These are phyloP conservation scores for Colletotrichum plurivorum DNA, from an alignment of 2,329 filamentous ascomycete species.

Conservation along the genomic window DNA sequence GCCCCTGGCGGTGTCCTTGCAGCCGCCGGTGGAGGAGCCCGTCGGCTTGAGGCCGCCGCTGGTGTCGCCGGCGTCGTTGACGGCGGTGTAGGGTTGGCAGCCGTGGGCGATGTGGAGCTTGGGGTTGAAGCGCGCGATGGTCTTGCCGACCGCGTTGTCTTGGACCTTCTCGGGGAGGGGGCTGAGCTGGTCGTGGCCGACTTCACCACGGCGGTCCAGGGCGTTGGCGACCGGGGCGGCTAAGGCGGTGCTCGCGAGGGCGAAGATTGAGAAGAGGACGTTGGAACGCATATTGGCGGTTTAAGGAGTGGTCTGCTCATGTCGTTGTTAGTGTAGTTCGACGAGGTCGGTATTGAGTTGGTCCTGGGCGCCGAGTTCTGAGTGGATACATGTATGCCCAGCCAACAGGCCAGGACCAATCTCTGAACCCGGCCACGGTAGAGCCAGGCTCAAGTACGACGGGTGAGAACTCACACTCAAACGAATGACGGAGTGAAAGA, in stretches of 20 bases:
- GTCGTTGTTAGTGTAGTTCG: background rate
- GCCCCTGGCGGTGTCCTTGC: constrained; percentile 49
- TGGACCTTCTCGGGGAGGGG: constrained; percentile 3
- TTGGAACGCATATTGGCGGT: constrained; percentile 1
- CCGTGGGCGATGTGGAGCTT: constrained; percentile 31
- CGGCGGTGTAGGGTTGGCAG: constrained; percentile 20
- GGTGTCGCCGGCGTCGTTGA: constrained; percentile 15
- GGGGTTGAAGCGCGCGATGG: constrained; percentile 31
- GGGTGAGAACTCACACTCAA: constrained; percentile 1
- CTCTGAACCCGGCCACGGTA: too few relatives aligned
- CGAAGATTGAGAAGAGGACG: background rate
- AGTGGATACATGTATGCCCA: too few relatives aligned
- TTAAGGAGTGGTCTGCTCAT: background rate
- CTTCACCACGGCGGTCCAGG: background rate
- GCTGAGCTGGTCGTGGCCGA: constrained; percentile 15
- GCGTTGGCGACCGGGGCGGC: background rate
- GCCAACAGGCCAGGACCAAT: too few relatives aligned
- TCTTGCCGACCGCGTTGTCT: constrained; percentile 10
- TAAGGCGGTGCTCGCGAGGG: background rate
- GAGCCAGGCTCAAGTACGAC: background rate
- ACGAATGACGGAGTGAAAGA: background rate
- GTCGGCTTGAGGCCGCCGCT: constrained; percentile 52
- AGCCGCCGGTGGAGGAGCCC: constrained; percentile 49
- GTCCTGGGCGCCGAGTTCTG: too few relatives aligned
- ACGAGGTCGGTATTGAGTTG: too few relatives aligned